Evolutionary conservation across 257 asterid species (phyloP).

Genomic region (Mitragyna speciosa): DNA sequence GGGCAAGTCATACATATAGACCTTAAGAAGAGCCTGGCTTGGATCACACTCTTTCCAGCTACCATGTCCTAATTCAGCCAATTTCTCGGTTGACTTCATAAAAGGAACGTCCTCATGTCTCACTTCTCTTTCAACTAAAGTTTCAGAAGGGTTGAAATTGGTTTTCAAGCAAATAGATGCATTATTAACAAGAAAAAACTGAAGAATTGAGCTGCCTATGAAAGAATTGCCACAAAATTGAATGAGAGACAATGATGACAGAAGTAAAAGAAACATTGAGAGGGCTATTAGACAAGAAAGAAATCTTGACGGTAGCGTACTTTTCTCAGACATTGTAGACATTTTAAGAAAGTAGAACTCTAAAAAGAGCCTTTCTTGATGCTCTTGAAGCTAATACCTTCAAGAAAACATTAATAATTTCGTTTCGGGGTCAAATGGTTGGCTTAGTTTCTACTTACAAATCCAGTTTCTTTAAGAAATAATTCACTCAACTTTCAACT

Average conservation of each 20-base stretch:
- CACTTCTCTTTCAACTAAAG: slow-evolving; percentile 6
- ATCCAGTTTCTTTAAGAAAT: background rate
- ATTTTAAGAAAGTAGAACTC: slow-evolving; percentile 15
- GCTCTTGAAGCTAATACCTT: background rate
- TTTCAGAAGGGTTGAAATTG: slow-evolving; percentile 16
- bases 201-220: slow-evolving; percentile 38
- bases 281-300: slow-evolving; percentile 54
- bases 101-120: slow-evolving; percentile 16
- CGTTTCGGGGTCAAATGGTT: background rate
- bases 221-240: slow-evolving; percentile 38
- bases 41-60: slow-evolving; percentile 34
- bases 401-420: background rate
- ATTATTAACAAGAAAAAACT: slow-evolving; percentile 31
- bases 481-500: background rate
- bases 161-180: slow-evolving; percentile 32
- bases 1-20: slow-evolving; percentile 75
- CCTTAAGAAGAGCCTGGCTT: slow-evolving; percentile 49
- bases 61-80: slow-evolving; percentile 20
- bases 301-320: slow-evolving; percentile 50
- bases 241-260: slow-evolving; percentile 53
- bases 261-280: slow-evolving; percentile 52
- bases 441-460: background rate
- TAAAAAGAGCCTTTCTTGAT: background rate
- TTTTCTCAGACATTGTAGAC: slow-evolving; percentile 54
- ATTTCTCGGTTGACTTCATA: slow-evolving; percentile 8